A percentile compares a stretch with the other conserved stretches of the same genome.
phyloP scores from a whole-genome alignment of 2,329 filamentous ascomycete species.

The Colletotrichum sp. region DNA sequence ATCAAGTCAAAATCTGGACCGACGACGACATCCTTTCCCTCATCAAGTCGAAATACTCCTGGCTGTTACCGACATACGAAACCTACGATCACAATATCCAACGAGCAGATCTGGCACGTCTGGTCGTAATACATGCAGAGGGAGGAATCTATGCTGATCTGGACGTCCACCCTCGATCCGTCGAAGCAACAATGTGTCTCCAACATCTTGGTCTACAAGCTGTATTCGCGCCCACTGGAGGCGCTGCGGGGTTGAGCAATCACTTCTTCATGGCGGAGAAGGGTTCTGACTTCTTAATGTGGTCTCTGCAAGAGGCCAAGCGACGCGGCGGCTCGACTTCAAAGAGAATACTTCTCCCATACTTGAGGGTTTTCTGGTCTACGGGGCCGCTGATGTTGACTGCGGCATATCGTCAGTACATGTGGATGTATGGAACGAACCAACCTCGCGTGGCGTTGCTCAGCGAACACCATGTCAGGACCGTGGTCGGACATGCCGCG shows the following conservation, averaged over 20 bases:
- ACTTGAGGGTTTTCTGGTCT: slow-evolving; percentile 28
- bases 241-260: slow-evolving; percentile 23
- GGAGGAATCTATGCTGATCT: slow-evolving; percentile 28
- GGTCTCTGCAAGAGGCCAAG: slow-evolving; percentile 25
- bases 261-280: slow-evolving; percentile 29
- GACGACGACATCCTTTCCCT: slow-evolving; percentile 24
- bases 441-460: slow-evolving; percentile 11
- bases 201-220: slow-evolving; percentile 9
- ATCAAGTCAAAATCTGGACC: slow-evolving; percentile 28
- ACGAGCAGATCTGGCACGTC: slow-evolving; percentile 25
- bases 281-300: slow-evolving; percentile 22
- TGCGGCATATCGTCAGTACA: slow-evolving; percentile 21
- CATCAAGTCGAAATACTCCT: slow-evolving; percentile 22
- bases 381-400: slow-evolving; percentile 29
- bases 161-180: slow-evolving; percentile 24
- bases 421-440: slow-evolving; percentile 8
- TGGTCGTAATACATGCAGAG: slow-evolving; percentile 25
- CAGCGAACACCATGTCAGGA: slow-evolving; percentile 10
- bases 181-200: slow-evolving; percentile 16
- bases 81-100: slow-evolving; percentile 26
- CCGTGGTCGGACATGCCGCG: slow-evolving; percentile 22
- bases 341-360: slow-evolving; percentile 22
- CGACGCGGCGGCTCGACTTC: slow-evolving; percentile 19
- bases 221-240: slow-evolving; percentile 19
- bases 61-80: slow-evolving; percentile 26